Evolutionary conservation across 139 green algal genomes (phyloP), one percentile per base, ranked within the genome.

Genomic region (Chlorella sp.): DNA sequence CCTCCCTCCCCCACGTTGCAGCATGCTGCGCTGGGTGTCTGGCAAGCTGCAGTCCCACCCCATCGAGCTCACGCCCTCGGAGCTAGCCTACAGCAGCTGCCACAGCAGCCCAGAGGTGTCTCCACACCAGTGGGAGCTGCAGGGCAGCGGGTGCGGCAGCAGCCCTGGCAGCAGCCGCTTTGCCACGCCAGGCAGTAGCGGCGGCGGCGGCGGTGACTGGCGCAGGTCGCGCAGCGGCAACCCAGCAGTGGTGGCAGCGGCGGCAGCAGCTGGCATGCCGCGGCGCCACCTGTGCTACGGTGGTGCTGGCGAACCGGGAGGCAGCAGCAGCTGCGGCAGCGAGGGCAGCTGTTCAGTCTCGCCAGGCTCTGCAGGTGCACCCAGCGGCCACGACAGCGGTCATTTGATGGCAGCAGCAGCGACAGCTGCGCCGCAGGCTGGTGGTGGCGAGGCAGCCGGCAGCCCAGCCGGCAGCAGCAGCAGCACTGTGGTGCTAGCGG

Each of bases 51-150:
- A 30, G 16, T 74, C 58, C 13, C 77, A 83, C 77, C 77, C 77
- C 40, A 56, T 83, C 16, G 58, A 83, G 56, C 60, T 83, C 20
- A 83, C 77, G 2, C 60, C 77, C 14, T 62, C 40, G 2, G 60
- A 83, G 58, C 36, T 51, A 41, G 77, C 36, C 58, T 83, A 62
- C 41, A n/a, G 40, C 77, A 83, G 77, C 77, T 44, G 36, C 36
- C 20, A 32, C 58, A 83, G 77, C 77, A 73, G 60, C 77, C 77
- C 65, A 24, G 58, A 60, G 51, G 51, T 60, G 51, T 60, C 51
- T 16, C 51, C 51, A 24, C 51, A 60, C 13, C 51, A 60, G 16
- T 20, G 51, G 51, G 13, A 60, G 51, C 51, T 16, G 13, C 51
- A 32, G 14, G 60, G 60, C 77, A 83, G 56, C 8, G 56, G 56